Conservation (phyloP, 495 filamentous ascomycete species). For the Cercophora sp. region DNA sequence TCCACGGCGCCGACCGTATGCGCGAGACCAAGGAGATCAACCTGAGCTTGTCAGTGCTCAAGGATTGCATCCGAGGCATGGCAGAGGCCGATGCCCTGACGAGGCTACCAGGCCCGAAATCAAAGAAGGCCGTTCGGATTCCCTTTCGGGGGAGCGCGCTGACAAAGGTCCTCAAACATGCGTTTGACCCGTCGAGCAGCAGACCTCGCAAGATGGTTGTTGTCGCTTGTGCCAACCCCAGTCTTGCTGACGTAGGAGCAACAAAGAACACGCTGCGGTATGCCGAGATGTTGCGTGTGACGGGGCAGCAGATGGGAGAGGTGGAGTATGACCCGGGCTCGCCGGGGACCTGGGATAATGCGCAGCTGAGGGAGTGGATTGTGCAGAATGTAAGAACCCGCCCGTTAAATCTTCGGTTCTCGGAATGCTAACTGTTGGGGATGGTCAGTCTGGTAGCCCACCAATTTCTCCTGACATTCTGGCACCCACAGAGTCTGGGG, state of each 20-base stretch:
- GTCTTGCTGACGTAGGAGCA: slow-evolving; percentile 19
- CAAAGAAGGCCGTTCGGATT: slow-evolving; percentile 12
- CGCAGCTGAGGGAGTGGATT: slow-evolving; percentile 19
- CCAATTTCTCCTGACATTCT: slow-evolving; percentile 14
- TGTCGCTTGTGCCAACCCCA: slow-evolving; percentile 26
- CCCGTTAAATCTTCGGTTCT: not conserved
- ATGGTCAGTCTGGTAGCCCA: slow-evolving; percentile 23
- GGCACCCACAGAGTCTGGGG: slow-evolving; percentile 20
- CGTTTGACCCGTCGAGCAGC: slow-evolving; percentile 22
- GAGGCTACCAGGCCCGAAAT: not conserved
- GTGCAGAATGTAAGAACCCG: slow-evolving; percentile 11
- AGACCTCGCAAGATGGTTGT: slow-evolving; percentile 22
- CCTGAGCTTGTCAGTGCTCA: slow-evolving; percentile 36
- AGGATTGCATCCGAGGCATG: slow-evolving; percentile 38
- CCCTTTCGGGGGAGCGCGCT: slow-evolving; percentile 25
- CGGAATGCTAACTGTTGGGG: no score
- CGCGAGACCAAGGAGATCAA: slow-evolving; percentile 46
- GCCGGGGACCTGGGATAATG: slow-evolving; percentile 22
- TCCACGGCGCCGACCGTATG: slow-evolving; percentile 33
- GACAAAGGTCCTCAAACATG: slow-evolving; percentile 27
- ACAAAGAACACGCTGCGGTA: slow-evolving; percentile 27
- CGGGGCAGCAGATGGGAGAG: slow-evolving; percentile 4
- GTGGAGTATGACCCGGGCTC: slow-evolving; percentile 9
- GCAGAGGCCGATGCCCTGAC: slow-evolving; percentile 19
- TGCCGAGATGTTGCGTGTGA: slow-evolving; percentile 21